phyloP scores from a whole-genome alignment of 495 filamentous ascomycete genomes.

The Astrothelium subdiscretum region DNA sequence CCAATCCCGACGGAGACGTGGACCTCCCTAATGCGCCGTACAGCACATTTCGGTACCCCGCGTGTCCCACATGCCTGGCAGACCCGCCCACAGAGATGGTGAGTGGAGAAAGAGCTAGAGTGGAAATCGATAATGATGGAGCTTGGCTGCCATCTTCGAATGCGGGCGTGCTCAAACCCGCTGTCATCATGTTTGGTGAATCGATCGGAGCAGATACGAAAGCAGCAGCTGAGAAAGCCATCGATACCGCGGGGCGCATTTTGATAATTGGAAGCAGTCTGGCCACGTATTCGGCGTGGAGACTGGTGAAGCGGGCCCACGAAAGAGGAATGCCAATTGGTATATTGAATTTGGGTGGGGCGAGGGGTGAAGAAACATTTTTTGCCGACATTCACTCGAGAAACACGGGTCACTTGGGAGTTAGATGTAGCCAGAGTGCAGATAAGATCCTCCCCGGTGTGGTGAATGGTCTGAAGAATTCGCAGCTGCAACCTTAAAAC shows the following conservation, averaged over 20 bases:
- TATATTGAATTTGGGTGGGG: constrained; percentile 31
- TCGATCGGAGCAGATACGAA: constrained; percentile 60
- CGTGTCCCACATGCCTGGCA: constrained; percentile 70
- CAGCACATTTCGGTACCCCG: constrained; percentile 78
- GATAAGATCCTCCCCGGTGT: constrained; percentile 23
- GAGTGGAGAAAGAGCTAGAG: constrained; percentile 41
- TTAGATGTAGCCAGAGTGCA: constrained; percentile 20
- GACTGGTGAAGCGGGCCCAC: constrained; percentile 71
- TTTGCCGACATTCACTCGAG: constrained; percentile 13
- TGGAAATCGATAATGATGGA: constrained; percentile 69
- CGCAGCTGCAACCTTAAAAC: background rate
- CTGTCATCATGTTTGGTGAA: constrained; percentile 93
- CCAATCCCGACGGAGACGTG: constrained; percentile 91
- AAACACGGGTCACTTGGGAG: constrained; percentile 18
- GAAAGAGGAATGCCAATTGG: constrained; percentile 73
- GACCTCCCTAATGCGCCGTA: constrained; percentile 84
- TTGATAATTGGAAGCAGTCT: constrained; percentile 80
- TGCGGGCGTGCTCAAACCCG: constrained; percentile 78
- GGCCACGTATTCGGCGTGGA: constrained; percentile 91
- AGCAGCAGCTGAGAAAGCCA: constrained; percentile 60
- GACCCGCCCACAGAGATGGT: constrained; percentile 44
- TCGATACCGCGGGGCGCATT: constrained; percentile 62
- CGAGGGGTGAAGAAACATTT: constrained; percentile 27
- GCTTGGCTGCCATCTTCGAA: constrained; percentile 60
- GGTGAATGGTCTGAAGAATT: constrained; percentile 13